Conservation (phyloP, 2,329 filamentous ascomycete species). For the Fusarium brevicatenulatum region DNA sequence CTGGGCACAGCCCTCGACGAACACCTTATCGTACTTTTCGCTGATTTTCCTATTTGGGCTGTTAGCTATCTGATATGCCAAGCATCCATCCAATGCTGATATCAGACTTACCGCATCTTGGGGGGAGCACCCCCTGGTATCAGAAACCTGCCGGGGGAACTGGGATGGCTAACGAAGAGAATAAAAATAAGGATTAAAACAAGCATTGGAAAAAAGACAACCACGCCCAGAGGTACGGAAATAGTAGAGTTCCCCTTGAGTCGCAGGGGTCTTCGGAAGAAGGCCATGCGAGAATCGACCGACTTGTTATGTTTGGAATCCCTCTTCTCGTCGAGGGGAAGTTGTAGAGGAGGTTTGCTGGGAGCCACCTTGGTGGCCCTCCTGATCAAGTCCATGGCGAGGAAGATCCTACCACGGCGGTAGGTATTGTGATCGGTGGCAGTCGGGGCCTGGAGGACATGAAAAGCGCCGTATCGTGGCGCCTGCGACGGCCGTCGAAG, state of each 20-base stretch:
- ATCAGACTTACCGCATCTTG: slow-evolving; percentile 77
- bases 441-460: slow-evolving; percentile 40
- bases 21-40: slow-evolving; percentile 97
- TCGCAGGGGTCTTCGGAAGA: slow-evolving; percentile 87
- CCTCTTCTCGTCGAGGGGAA: slow-evolving; percentile 63
- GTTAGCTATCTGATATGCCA: slow-evolving; percentile 28
- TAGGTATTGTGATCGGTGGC: slow-evolving; percentile 54
- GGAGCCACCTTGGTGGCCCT: slow-evolving; percentile 64
- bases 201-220: slow-evolving; percentile 91
- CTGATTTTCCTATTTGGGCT: slow-evolving; percentile 82
- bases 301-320: slow-evolving; percentile 53
- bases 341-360: slow-evolving; percentile 52
- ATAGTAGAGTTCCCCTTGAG: slow-evolving; percentile 91
- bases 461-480: slow-evolving; percentile 44
- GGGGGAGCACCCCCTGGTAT: slow-evolving; percentile 91
- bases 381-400: slow-evolving; percentile 67
- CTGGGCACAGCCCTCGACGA: slow-evolving; percentile 88
- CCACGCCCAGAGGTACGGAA: slow-evolving; percentile 90
- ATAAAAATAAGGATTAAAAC: slow-evolving; percentile 91
- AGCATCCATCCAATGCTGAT: neutral
- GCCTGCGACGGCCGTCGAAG: slow-evolving; percentile 35
- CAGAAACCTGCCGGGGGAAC: slow-evolving; percentile 81
- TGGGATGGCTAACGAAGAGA: slow-evolving; percentile 88
- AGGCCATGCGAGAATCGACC: slow-evolving; percentile 70
- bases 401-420: slow-evolving; percentile 46